Evolutionary conservation across 2,329 filamentous ascomycete genomes (phyloP).

Genomic region (Annulohypoxylon truncatum): DNA sequence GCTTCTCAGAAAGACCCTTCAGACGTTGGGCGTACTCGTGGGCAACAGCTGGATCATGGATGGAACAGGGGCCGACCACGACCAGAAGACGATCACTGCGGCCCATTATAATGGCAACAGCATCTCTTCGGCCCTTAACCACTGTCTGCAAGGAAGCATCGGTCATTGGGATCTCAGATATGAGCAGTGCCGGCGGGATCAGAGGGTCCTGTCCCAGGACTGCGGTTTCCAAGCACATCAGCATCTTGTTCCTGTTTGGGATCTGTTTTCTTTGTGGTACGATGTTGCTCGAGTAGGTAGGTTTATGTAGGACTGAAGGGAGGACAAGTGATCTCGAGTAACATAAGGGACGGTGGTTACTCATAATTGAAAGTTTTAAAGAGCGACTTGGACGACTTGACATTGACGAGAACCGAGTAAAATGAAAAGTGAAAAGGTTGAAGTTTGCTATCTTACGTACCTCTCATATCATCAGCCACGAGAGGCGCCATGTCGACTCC

Average conservation of each 20-base stretch:
- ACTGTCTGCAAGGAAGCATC: constrained; percentile 73
- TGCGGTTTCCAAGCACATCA: constrained; percentile 55
- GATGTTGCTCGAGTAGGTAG: constrained; percentile 6
- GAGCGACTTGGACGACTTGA: neutral
- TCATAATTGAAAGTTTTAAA: constrained; percentile 16
- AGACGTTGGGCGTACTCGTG: constrained; percentile 88
- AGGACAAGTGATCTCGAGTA: constrained; percentile 19
- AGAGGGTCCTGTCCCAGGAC: constrained; percentile 95
- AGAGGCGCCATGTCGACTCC: constrained; percentile 51
- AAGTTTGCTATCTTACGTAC: constrained; percentile 46
- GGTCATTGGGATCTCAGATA: constrained; percentile 83
- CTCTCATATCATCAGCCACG: constrained; percentile 54
- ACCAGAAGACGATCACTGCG: constrained; percentile 89
- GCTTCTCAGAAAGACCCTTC: constrained; percentile 80
- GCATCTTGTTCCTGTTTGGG: constrained; percentile 40
- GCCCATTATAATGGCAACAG: constrained; percentile 80
- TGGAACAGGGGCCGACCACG: constrained; percentile 94
- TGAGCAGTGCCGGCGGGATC: constrained; percentile 87
- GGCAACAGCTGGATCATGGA: constrained; percentile 91
- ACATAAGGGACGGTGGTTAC: constrained; percentile 13
- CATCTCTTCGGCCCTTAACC: constrained; percentile 75
- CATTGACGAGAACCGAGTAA: neutral
- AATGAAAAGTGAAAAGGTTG: neutral
- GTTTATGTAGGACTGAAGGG: constrained; percentile 4
- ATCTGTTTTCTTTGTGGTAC: constrained; percentile 3